A percentile compares a stretch with the other conserved stretches of the same genome.
These are phyloP conservation scores for Vitis hybrid DNA, from an alignment of 177 flowering plant genomes.

Conservation along the genomic window DNA sequence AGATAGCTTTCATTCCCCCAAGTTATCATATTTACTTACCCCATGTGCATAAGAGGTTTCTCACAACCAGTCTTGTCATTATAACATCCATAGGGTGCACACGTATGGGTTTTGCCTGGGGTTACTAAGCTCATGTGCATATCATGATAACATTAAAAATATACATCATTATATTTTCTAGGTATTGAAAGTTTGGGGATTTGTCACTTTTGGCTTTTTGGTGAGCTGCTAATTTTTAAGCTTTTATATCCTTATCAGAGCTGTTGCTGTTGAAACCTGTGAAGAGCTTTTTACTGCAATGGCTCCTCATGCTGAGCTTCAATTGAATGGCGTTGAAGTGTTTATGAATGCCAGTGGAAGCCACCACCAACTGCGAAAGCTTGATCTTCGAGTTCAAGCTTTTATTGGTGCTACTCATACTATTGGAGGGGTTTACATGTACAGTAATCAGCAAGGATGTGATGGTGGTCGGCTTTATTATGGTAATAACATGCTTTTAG, in stretches of 20 bases:
- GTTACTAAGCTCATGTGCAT: too few relatives aligned
- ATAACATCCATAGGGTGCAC: background rate
- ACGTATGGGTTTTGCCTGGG: too few relatives aligned
- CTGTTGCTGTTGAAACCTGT: slow-evolving; percentile 94
- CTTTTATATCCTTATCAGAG: slow-evolving; percentile 32
- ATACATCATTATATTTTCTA: too few relatives aligned
- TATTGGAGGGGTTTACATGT: slow-evolving; percentile 96
- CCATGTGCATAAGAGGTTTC: background rate
- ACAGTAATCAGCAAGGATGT: slow-evolving; percentile 97
- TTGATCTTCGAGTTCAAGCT: slow-evolving; percentile 77
- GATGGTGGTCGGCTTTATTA: slow-evolving; percentile 96
- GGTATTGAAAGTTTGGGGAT: background rate
- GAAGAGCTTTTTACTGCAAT: slow-evolving; percentile 81
- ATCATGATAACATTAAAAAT: too few relatives aligned
- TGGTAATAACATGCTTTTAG: slow-evolving; percentile 42
- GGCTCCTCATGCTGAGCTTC: slow-evolving; percentile 87
- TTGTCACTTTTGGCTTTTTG: background rate
- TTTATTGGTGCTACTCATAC: slow-evolving; percentile 78
- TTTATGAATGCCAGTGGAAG: slow-evolving; percentile 98
- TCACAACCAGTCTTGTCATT: too few relatives aligned
- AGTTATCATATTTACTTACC: background rate
- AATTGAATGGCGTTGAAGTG: slow-evolving; percentile 92
- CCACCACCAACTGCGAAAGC: slow-evolving; percentile 93
- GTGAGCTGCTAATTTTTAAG: background rate
- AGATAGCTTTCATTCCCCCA: too few relatives aligned